Evolutionary conservation across 495 filamentous ascomycete species (phyloP), one percentile per base, ranked within the genome.

Genomic region (Collariella sp.): DNA sequence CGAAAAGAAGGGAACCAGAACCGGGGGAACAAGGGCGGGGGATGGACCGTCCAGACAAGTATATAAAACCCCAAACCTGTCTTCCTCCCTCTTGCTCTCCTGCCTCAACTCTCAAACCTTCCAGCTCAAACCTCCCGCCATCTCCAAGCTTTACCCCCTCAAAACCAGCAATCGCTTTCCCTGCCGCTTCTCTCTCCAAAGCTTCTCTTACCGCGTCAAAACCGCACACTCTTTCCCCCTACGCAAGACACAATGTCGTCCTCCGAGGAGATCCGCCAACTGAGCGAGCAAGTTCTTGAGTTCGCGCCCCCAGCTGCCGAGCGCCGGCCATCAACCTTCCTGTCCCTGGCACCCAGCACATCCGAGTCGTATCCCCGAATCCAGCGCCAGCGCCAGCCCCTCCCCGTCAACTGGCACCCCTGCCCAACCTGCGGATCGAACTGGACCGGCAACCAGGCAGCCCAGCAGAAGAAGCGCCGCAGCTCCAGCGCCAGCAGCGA

Each of bases 331-430:
- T 60, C 58, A 3, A 65, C 56, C 50, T 78, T 78, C 63, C 63
- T 78, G 15, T 68, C 72, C 9, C 65, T 78, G 20, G 72, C 69
- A 15, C 75, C 75, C 19, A 63, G 54, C 38, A 73, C 68, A 22
- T 75, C 74, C 7, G 60, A 67, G 26, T 73, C 74, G 7, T 75
- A 72, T 61, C 72, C 74, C 18, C 62, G 58, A 42, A 48, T 29
- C 23, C 62, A 60, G 33, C 47, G 57, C 43, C 1, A 48, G 22
- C 49, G 56, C 52, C 49, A 59, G 16, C 24, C 43, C 20, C 60
- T 63, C 34, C 63, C 66, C n/a, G 52, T 56, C 42, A 62, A 62
- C 9, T 31, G 26, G 26, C 15, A 45, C 56, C 15, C 62, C 63
- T 36, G 56, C 66, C 47, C 50, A 54, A 7, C 50, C 49, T 22